Conservation (phyloP, 2,329 filamentous ascomycete species). For the Sclerotinia spermophila region DNA sequence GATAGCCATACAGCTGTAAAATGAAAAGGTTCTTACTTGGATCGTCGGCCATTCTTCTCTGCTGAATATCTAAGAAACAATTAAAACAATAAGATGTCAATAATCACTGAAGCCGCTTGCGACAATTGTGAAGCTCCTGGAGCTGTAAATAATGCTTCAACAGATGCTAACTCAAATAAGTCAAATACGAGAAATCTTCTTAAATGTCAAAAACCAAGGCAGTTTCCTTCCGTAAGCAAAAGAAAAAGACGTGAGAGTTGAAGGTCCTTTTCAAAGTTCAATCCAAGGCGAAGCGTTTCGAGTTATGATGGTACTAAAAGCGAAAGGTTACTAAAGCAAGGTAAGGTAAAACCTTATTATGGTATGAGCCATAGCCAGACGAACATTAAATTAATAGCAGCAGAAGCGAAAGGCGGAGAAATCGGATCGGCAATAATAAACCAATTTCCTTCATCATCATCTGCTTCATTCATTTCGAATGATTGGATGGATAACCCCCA, state of each 20-base stretch:
- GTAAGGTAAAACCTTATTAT: not conserved
- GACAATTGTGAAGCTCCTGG: not conserved
- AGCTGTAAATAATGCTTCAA: not conserved
- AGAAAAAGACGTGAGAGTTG: not conserved
- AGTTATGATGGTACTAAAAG: not conserved
- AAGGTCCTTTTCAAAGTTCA: not conserved
- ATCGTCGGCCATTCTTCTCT: constrained; percentile 35
- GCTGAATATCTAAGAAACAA: not conserved
- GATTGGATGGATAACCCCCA: constrained; percentile 5
- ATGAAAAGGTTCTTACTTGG: constrained; percentile 49
- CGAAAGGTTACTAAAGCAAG: not conserved
- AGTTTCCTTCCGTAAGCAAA: not conserved
- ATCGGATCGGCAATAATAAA: constrained; percentile 11
- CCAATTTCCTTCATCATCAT: constrained; percentile 7
- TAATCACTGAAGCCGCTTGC: not conserved
- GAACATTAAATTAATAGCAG: not conserved
- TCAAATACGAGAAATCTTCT: not conserved
- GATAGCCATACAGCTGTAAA: constrained; percentile 44
- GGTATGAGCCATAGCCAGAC: not conserved
- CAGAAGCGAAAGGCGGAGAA: constrained; percentile 1
- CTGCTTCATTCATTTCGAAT: not conserved
- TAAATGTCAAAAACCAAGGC: not conserved
- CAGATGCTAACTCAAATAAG: not conserved
- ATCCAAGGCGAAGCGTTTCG: not conserved
- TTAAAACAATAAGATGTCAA: not conserved